Base-by-base conservation (phyloP, 2,329 filamentous ascomycete genomes). In the Alternaria sp. region DNA sequence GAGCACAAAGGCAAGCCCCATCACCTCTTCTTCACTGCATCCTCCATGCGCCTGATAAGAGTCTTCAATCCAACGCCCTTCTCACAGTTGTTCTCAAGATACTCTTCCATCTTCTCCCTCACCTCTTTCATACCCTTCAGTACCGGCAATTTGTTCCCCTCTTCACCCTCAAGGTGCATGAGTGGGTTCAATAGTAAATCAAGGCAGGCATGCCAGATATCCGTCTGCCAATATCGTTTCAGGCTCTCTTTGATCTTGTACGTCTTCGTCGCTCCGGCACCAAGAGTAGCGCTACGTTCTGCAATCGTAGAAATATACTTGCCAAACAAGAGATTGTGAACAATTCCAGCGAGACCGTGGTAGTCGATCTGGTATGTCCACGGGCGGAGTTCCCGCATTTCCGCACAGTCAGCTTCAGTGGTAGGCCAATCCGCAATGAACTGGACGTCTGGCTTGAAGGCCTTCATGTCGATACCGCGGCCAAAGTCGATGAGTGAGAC, bases 291-390 rank as follows among this genome's bases (percentile, higher is more conserved):
- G 15, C 76, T 75, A 43, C 80, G 79, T 59, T 82, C 82, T 5
- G 76, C 83, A 1, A 86, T 78, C 1, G 93, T 96, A 77, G 97
- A 93, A 73, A 99, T 96, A 81, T 98, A 98, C 75, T 92, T 93
- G 10, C 96, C 95, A 77, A 97, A 99, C 4, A 99, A 87, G 71
- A 99, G 87, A 46, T 89, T 91, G 81, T 99, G 93, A 5, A 98
- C 85, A 23, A 93, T 92, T 5, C 93, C 93, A 0, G 96, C 96
- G 0, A 97, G 86, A 12, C 96, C 96, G 79, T 97, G 93, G 73
- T 98, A 96, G 82, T 99, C 96, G 69, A 97, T 93, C 79, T 99
- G 96, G 84, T 93, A 97, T 1, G 95, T 98, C 96, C 96, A 99
- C 0, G 94, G 93, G 1, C 95, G 87, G 60, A 93, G 88, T 81